A percentile compares a stretch with the other conserved stretches of the same genome.
phyloP scores from a whole-genome alignment of 768 basidiomycete genomes.

The Lactarius indigo region DNA sequence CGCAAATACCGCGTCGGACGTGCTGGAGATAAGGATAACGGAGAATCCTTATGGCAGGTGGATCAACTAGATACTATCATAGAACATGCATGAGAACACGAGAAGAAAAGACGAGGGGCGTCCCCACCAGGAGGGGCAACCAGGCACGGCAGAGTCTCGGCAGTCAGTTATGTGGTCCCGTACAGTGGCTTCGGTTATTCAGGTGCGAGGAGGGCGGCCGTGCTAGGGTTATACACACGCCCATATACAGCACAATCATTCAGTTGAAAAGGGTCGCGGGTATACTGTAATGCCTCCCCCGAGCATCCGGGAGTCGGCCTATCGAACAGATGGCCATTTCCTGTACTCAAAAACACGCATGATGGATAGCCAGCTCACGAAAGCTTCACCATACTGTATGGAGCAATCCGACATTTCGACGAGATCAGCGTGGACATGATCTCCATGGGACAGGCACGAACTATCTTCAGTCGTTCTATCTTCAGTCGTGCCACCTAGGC shows the following conservation, averaged over 20 bases:
- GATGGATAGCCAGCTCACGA: background rate
- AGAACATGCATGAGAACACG: too few relatives aligned
- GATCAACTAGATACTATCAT: background rate
- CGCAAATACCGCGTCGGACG: background rate
- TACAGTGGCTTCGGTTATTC: background rate
- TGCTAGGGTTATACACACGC: background rate
- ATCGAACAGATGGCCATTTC: background rate
- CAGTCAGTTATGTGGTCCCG: background rate
- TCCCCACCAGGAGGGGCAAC: background rate
- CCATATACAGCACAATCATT: background rate
- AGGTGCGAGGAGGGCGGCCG: background rate
- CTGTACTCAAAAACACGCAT: background rate
- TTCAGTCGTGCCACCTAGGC: background rate
- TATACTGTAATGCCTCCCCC: background rate
- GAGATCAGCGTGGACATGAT: background rate
- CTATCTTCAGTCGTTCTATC: background rate
- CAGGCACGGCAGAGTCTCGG: background rate
- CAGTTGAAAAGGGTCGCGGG: background rate
- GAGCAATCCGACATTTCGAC: background rate
- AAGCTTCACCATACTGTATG: background rate
- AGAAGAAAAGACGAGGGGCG: background rate
- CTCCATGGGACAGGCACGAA: constrained; percentile 8
- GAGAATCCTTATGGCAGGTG: background rate
- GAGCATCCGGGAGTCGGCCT: background rate
- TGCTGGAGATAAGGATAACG: background rate